phyloP scores from a whole-genome alignment of 495 filamentous ascomycete species.

The Aspergillus panamensis region DNA sequence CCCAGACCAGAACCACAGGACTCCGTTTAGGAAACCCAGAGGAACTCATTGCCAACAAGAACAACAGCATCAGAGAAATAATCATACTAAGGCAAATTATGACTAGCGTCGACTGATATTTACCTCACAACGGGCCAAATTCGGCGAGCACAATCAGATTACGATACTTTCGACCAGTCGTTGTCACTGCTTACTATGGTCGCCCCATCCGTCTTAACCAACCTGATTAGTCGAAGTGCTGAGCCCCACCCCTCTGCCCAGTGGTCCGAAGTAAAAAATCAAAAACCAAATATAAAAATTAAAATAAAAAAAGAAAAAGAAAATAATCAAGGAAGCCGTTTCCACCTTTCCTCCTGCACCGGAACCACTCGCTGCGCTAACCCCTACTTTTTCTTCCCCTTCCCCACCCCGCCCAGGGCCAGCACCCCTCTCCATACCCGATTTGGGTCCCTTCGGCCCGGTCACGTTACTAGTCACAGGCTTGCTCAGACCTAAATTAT shows the following conservation, averaged over 20 bases:
- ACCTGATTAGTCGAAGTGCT: background rate
- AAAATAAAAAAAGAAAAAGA: slow-evolving; percentile 4
- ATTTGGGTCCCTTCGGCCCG: slow-evolving; percentile 25
- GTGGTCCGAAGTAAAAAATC: background rate
- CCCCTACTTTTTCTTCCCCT: background rate
- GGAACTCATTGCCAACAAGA: slow-evolving; percentile 14
- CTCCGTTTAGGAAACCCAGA: slow-evolving; percentile 13
- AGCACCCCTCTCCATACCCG: slow-evolving; percentile 10
- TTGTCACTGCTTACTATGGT: slow-evolving; percentile 12
- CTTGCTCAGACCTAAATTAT: background rate
- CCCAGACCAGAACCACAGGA: slow-evolving; percentile 26
- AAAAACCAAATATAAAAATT: background rate
- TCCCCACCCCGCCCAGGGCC: slow-evolving; percentile 1
- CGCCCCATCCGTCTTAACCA: background rate
- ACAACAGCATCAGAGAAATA: slow-evolving; percentile 7
- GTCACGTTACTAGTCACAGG: slow-evolving; percentile 27
- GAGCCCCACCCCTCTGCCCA: background rate
- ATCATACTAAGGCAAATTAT: background rate
- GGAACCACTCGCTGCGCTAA: background rate
- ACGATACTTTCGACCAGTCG: slow-evolving; percentile 14
- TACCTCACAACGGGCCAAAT: slow-evolving; percentile 21
- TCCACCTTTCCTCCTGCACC: slow-evolving; percentile 7
- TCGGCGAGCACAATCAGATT: slow-evolving; percentile 20
- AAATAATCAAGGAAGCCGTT: slow-evolving; percentile 12
- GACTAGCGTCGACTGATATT: slow-evolving; percentile 9